Percentiles rank a stretch among this genome's conserved stretches.
Evolutionary conservation across 768 basidiomycete genomes (phyloP).

Genomic region (Cystofilobasidium macerans): DNA sequence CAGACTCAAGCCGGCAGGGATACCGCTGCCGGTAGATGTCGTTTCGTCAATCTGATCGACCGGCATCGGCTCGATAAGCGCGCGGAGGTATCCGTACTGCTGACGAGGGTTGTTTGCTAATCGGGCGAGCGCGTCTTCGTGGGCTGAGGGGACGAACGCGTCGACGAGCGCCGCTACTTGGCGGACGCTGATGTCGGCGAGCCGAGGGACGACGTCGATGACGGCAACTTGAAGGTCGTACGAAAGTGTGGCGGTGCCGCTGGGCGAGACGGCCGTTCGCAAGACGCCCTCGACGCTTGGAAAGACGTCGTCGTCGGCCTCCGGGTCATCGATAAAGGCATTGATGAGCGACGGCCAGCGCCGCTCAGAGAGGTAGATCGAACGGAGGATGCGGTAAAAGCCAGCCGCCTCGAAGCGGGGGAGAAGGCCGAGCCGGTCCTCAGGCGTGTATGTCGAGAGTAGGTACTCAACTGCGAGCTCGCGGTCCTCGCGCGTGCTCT

Average conservation of each 20-base stretch:
- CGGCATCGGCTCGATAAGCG: conserved; percentile 52
- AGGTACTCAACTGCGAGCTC: conserved; percentile 91
- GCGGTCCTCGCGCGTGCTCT: conserved; percentile 76
- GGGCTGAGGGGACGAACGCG: conserved; percentile 53
- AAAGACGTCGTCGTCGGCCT: conserved; percentile 50
- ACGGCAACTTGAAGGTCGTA: conserved; percentile 49
- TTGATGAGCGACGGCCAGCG: conserved; percentile 64
- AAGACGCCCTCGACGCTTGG: conserved; percentile 56
- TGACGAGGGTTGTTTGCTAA: conserved; percentile 46
- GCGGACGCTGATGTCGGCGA: conserved; percentile 52
- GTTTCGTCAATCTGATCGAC: conserved; percentile 38
- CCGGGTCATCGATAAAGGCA: conserved; percentile 64
- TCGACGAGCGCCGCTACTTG: conserved; percentile 66
- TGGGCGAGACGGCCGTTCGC: conserved; percentile 31
- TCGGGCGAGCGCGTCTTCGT: conserved; percentile 50
- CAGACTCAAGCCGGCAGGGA: background rate
- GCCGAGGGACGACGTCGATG: conserved; percentile 50
- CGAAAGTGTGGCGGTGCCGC: conserved; percentile 44
- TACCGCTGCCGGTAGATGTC: too few relatives aligned
- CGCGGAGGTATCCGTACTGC: conserved; percentile 65
- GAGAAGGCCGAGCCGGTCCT: conserved; percentile 55
- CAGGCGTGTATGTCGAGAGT: conserved; percentile 79
- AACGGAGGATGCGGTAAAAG: conserved; percentile 81
- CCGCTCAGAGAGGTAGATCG: conserved; percentile 62
- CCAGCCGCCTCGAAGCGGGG: conserved; percentile 65